Percentiles rank a stretch among this genome's conserved stretches.
Evolutionary conservation across 2,329 filamentous ascomycete genomes (phyloP).

Genomic region (Ophiosphaerella narmari): DNA sequence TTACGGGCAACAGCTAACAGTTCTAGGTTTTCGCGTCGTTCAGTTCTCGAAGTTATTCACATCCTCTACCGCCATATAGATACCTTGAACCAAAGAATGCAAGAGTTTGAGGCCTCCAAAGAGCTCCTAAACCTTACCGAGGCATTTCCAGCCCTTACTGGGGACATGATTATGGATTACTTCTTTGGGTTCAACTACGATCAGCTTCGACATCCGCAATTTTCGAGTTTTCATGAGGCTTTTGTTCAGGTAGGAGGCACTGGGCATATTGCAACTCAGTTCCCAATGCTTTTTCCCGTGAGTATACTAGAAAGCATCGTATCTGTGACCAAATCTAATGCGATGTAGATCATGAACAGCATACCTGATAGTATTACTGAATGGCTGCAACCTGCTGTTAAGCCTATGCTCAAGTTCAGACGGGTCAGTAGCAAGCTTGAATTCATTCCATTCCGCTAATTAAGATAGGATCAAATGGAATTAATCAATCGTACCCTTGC

Average conservation of each 20-base stretch:
- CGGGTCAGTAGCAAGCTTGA: conserved; percentile 20
- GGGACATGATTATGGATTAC: conserved; percentile 54
- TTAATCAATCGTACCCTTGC: conserved; percentile 32
- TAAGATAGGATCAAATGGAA: conserved; percentile 25
- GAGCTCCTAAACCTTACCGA: conserved; percentile 36
- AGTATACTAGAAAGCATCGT: conserved; percentile 5
- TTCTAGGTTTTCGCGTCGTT: conserved; percentile 42
- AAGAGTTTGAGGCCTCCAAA: conserved; percentile 35
- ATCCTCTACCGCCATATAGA: conserved; percentile 44
- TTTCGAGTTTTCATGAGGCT: conserved; percentile 41
- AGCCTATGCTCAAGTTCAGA: conserved; percentile 37
- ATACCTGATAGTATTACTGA: conserved; percentile 36
- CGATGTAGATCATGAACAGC: conserved; percentile 35
- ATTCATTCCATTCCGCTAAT: neutral
- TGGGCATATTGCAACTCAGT: conserved; percentile 40
- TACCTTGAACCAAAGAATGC: conserved; percentile 34
- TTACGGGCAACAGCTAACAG: conserved; percentile 2
- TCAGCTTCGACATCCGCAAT: conserved; percentile 40
- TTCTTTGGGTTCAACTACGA: conserved; percentile 44
- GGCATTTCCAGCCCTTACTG: conserved; percentile 49
- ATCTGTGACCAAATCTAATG: neutral
- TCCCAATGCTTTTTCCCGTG: conserved; percentile 38
- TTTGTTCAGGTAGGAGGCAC: conserved; percentile 38
- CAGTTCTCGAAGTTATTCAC: conserved; percentile 41
- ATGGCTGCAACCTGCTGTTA: conserved; percentile 39